Evolutionary conservation across 176 grass and related monocot species (phyloP).

Genomic region (Cenchrus americanus): DNA sequence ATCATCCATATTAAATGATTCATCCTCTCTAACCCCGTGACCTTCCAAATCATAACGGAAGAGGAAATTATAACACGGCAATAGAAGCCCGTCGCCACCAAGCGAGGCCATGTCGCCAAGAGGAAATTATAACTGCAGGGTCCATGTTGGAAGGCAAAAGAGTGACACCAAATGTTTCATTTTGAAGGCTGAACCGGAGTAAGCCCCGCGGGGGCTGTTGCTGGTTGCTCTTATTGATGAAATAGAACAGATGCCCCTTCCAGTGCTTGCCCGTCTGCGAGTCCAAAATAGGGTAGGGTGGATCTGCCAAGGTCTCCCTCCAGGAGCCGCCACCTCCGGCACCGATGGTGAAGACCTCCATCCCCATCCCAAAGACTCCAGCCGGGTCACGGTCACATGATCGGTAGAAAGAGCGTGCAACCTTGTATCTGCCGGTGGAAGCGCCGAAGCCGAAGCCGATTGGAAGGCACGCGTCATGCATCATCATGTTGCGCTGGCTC

Average conservation of each 20-base stretch:
- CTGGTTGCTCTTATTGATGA: background rate
- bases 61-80: background rate
- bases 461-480: background rate
- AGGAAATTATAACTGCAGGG: no score
- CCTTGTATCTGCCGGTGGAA: conserved; percentile 18
- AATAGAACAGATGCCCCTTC: background rate
- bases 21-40: background rate
- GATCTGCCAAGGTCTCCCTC: conserved; percentile 28
- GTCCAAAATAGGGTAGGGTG: background rate
- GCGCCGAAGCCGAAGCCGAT: conserved; percentile 8
- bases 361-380: background rate
- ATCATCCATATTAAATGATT: background rate
- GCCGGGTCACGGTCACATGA: no score
- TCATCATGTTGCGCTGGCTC: conserved; percentile 4
- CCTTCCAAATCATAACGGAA: background rate
- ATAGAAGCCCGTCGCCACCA: background rate
- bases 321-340: background rate
- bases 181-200: conserved; percentile 26
- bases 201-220: background rate
- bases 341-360: conserved; percentile 20
- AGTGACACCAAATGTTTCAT: conserved; percentile 38
- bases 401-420: background rate
- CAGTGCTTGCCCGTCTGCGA: background rate
- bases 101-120: background rate
- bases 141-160: background rate